phyloP scores from a whole-genome alignment of 306 rosid genomes.

The Gleditsia sinensis region DNA sequence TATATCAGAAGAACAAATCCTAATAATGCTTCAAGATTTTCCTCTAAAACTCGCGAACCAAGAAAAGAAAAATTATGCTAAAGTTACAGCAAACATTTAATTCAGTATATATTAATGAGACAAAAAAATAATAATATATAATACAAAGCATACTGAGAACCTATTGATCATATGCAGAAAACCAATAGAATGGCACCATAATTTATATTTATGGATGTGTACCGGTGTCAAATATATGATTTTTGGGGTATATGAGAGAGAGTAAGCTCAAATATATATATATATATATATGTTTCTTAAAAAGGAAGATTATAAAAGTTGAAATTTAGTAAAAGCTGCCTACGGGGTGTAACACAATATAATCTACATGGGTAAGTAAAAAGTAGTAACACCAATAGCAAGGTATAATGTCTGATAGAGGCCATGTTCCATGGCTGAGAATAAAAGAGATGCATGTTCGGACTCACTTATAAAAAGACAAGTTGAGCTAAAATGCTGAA shows the following conservation, averaged over 20 bases:
- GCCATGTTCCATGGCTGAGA: conserved; percentile 71
- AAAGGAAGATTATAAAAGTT: conserved; percentile 30
- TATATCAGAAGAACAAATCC: no score
- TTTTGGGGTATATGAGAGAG: neutral
- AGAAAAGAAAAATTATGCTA: no score
- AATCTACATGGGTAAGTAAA: conserved; percentile 36
- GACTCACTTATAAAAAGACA: conserved; percentile 45
- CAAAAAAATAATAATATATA: no score
- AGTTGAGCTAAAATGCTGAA: conserved; percentile 37
- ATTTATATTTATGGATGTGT: no score
- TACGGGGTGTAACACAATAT: conserved; percentile 27
- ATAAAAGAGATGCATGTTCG: conserved; percentile 42
- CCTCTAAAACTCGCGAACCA: no score
- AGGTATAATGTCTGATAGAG: conserved; percentile 27
- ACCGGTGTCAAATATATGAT: neutral
- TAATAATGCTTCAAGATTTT: no score
- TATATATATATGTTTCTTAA: conserved; percentile 20
- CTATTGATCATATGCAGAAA: neutral
- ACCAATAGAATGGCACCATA: neutral
- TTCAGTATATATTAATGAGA: neutral
- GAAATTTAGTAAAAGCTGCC: conserved; percentile 28
- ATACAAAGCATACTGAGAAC: no score
- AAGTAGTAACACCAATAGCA: conserved; percentile 12
- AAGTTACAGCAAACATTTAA: no score
- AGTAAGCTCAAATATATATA: neutral